A percentile compares a stretch with the other conserved stretches of the same genome.
Conservation (phyloP, 2,329 filamentous ascomycete species). For the Juglanconis oblonga region DNA sequence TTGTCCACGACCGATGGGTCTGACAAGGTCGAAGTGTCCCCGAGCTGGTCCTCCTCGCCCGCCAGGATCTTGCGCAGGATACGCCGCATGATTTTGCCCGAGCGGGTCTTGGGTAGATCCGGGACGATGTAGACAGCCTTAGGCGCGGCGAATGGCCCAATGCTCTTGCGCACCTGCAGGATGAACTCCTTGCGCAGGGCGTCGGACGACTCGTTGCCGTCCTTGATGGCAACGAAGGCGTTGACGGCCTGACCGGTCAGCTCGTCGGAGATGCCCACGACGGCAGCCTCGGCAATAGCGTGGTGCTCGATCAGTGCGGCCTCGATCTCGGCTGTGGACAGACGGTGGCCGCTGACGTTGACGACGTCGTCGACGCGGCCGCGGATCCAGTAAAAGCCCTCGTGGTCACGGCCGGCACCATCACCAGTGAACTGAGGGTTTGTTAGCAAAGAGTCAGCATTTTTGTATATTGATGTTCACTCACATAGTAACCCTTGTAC, state of each 20-base stretch:
- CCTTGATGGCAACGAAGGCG: slow-evolving; percentile 91
- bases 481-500: slow-evolving; percentile 96
- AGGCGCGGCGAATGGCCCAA: slow-evolving; percentile 93
- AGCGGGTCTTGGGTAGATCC: slow-evolving; percentile 94
- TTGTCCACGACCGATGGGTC: slow-evolving; percentile 86
- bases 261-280: slow-evolving; percentile 90
- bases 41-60: slow-evolving; percentile 94
- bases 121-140: slow-evolving; percentile 90
- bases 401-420: slow-evolving; percentile 91
- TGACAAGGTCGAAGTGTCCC: slow-evolving; percentile 89
- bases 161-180: slow-evolving; percentile 93
- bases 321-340: slow-evolving; percentile 97
- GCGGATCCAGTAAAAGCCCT: slow-evolving; percentile 99
- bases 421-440: slow-evolving; percentile 75
- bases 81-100: slow-evolving; percentile 98
- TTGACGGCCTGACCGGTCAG: slow-evolving; percentile 96
- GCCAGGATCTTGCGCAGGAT: slow-evolving; percentile 96
- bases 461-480: slow-evolving; percentile 31
- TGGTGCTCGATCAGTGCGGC: slow-evolving; percentile 92
- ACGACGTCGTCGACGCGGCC: slow-evolving; percentile 98
- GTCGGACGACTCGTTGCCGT: slow-evolving; percentile 71
- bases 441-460: neutral
- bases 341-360: slow-evolving; percentile 92
- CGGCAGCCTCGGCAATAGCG: slow-evolving; percentile 87
- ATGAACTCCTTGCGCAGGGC: slow-evolving; percentile 90